phyloP scores from a whole-genome alignment of 2,329 filamentous ascomycete genomes.

The Cladophialophora immunda region DNA sequence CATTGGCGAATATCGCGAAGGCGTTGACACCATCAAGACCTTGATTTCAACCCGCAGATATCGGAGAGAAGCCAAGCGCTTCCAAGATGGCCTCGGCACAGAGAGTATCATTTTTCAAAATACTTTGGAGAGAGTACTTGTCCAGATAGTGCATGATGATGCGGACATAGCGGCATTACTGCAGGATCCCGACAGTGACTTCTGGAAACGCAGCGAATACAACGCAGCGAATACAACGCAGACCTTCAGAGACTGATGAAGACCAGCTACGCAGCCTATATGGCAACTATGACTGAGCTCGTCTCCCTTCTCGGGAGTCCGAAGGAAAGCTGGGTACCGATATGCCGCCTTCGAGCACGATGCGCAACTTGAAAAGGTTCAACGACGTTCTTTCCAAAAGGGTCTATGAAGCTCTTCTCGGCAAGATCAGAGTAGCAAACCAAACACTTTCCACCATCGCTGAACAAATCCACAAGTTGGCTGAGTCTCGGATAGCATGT shows the following conservation, averaged over 20 bases:
- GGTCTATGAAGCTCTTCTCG: background rate
- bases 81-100: slow-evolving; percentile 30
- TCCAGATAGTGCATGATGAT: slow-evolving; percentile 32
- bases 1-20: slow-evolving; percentile 39
- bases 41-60: slow-evolving; percentile 20
- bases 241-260: slow-evolving; percentile 26
- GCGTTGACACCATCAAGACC: slow-evolving; percentile 34
- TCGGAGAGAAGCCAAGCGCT: slow-evolving; percentile 31
- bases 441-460: background rate
- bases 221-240: slow-evolving; percentile 19
- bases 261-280: slow-evolving; percentile 28
- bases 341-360: background rate
- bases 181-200: slow-evolving; percentile 22
- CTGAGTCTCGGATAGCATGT: background rate
- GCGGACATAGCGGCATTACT: slow-evolving; percentile 31
- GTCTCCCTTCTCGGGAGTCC: background rate
- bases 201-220: slow-evolving; percentile 31
- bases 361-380: background rate
- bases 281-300: slow-evolving; percentile 33
- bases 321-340: background rate
- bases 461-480: slow-evolving; percentile 14
- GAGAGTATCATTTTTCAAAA: slow-evolving; percentile 33
- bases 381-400: background rate
- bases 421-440: background rate
- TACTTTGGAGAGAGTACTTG: slow-evolving; percentile 33